phyloP scores from a whole-genome alignment of 2,329 filamentous ascomycete species.

The Trichothecium roseum region DNA sequence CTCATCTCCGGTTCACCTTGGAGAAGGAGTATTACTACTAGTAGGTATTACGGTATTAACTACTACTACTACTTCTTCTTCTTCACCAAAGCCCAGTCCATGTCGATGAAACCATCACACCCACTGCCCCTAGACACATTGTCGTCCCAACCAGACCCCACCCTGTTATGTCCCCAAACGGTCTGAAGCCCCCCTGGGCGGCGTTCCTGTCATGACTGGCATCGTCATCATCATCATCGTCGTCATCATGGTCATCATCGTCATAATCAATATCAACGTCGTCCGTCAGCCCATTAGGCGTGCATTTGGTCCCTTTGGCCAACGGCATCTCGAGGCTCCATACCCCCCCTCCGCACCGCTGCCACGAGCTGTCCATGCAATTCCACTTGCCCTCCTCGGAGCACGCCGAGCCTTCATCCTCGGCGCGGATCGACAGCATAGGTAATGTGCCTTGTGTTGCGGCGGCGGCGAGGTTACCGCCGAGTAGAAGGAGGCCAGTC shows the following conservation, averaged over 20 bases:
- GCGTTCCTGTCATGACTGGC: background rate
- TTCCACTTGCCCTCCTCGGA: constrained; percentile 42
- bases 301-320: constrained; percentile 34
- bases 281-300: constrained; percentile 28
- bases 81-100: background rate
- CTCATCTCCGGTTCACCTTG: no score
- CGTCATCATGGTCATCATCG: constrained; percentile 8
- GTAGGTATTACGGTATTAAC: no score
- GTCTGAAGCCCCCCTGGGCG: background rate
- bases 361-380: constrained; percentile 37
- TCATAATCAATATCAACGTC: constrained; percentile 26
- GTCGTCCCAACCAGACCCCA: background rate
- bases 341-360: constrained; percentile 35
- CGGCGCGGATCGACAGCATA: constrained; percentile 8
- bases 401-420: constrained; percentile 28
- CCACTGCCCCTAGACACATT: background rate
- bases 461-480: no score
- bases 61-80: background rate
- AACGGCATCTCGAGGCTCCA: constrained; percentile 35
- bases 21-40: no score
- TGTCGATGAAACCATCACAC: background rate
- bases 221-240: constrained; percentile 1
- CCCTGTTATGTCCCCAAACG: background rate
- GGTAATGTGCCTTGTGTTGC: no score
- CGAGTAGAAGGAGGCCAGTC: no score